phyloP scores from a whole-genome alignment of 2,329 filamentous ascomycete genomes.

The Bipolaris cookei region DNA sequence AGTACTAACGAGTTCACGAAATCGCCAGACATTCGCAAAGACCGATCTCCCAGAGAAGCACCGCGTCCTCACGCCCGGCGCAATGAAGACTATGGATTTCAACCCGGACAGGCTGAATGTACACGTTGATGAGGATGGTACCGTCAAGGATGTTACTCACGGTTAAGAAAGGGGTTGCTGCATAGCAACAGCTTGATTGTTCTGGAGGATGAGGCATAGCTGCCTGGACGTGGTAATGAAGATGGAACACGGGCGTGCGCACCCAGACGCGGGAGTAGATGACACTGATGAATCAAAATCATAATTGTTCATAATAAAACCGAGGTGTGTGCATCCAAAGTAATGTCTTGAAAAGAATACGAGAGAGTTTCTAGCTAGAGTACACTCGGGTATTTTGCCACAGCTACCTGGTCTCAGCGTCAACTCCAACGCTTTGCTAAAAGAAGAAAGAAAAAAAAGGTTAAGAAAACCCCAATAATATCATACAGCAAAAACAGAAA shows the following conservation, averaged over 20 bases:
- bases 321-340: background rate
- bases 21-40: slow-evolving; percentile 56
- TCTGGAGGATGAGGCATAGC: background rate
- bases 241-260: background rate
- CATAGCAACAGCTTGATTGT: background rate
- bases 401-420: background rate
- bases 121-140: slow-evolving; percentile 57
- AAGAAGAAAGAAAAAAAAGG: background rate
- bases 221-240: background rate
- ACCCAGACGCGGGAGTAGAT: background rate
- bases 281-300: background rate
- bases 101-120: slow-evolving; percentile 58
- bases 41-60: slow-evolving; percentile 57
- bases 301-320: background rate
- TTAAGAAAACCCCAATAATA: background rate
- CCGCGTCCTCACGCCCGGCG: slow-evolving; percentile 55
- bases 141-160: slow-evolving; percentile 56
- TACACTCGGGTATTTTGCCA: background rate
- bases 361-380: background rate
- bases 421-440: background rate
- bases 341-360: background rate
- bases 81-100: slow-evolving; percentile 56
- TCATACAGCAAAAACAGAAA: background rate
- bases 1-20: background rate
- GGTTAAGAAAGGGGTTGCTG: slow-evolving; percentile 42